Evolutionary conservation across 2,329 filamentous ascomycete genomes (phyloP).

Genomic region (Colletotrichum sp.): DNA sequence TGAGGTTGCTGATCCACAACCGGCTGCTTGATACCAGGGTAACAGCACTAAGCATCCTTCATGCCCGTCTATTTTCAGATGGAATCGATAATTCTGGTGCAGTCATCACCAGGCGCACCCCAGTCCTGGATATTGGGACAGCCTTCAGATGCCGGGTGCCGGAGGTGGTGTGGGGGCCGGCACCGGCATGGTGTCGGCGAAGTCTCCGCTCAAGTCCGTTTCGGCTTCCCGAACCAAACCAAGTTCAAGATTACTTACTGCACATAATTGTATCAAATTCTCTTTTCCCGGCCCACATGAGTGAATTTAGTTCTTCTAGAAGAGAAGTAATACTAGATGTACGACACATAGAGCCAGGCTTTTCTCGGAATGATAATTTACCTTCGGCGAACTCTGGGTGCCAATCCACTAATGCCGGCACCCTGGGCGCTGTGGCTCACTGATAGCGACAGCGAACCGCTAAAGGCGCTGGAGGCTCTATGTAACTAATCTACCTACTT

Average conservation of each 20-base stretch:
- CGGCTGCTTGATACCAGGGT: not conserved
- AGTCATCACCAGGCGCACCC: not conserved
- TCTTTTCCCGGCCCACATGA: not conserved
- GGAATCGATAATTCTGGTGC: accelerated
- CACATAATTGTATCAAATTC: not conserved
- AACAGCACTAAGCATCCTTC: not conserved
- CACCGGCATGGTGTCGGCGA: not conserved
- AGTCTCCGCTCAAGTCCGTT: not conserved
- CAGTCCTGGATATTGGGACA: not conserved
- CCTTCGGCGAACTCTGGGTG: not conserved
- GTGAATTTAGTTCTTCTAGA: accelerated
- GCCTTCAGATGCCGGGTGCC: not conserved
- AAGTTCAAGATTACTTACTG: not conserved
- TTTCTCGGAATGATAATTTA: not conserved
- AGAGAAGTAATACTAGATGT: accelerated
- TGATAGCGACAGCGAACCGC: not conserved
- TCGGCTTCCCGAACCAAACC: not conserved
- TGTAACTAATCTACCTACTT: not conserved
- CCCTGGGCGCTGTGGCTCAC: not conserved
- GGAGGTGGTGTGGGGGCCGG: not conserved
- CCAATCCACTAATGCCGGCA: not conserved
- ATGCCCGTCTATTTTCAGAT: not conserved
- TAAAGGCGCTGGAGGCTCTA: not conserved
- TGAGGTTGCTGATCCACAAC: not conserved
- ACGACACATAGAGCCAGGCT: not conserved